Conservation (phyloP, 1,284 basidiomycete genomes). For the Sutorius eximius region DNA sequence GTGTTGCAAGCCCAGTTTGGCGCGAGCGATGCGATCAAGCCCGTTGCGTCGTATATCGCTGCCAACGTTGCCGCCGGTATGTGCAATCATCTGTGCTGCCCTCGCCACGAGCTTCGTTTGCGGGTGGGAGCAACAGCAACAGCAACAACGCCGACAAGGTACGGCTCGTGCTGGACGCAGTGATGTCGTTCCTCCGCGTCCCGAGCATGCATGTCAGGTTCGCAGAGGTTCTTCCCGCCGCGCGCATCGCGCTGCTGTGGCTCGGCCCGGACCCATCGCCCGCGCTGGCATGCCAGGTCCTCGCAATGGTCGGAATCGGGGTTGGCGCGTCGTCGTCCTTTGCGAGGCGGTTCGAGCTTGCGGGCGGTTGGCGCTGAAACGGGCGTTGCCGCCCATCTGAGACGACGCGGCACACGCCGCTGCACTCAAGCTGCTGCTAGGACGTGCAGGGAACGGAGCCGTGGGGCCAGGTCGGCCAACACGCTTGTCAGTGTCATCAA, state of each 20-base stretch:
- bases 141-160: slow-evolving; percentile 45
- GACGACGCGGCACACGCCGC: slow-evolving; percentile 60
- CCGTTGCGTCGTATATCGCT: slow-evolving; percentile 82
- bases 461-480: neutral
- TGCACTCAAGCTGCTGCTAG: slow-evolving; percentile 66
- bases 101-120: slow-evolving; percentile 53
- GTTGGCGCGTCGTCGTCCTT: slow-evolving; percentile 57
- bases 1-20: slow-evolving; percentile 63
- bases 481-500: neutral
- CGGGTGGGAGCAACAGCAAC: neutral
- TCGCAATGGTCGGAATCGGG: slow-evolving; percentile 59
- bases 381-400: slow-evolving; percentile 68
- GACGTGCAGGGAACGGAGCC: slow-evolving; percentile 30
- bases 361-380: slow-evolving; percentile 67
- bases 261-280: slow-evolving; percentile 69
- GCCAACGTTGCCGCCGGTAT: slow-evolving; percentile 76
- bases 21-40: slow-evolving; percentile 76
- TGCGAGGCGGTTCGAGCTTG: slow-evolving; percentile 70
- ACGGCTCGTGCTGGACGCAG: slow-evolving; percentile 57
- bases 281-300: slow-evolving; percentile 54
- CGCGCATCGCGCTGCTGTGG: slow-evolving; percentile 71
- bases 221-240: slow-evolving; percentile 64
- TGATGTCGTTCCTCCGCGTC: slow-evolving; percentile 58
- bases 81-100: slow-evolving; percentile 17
- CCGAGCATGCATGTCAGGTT: slow-evolving; percentile 62